These are phyloP conservation scores for Gleditsia sinensis DNA, from an alignment of 306 rosid species.

Conservation along the genomic window DNA sequence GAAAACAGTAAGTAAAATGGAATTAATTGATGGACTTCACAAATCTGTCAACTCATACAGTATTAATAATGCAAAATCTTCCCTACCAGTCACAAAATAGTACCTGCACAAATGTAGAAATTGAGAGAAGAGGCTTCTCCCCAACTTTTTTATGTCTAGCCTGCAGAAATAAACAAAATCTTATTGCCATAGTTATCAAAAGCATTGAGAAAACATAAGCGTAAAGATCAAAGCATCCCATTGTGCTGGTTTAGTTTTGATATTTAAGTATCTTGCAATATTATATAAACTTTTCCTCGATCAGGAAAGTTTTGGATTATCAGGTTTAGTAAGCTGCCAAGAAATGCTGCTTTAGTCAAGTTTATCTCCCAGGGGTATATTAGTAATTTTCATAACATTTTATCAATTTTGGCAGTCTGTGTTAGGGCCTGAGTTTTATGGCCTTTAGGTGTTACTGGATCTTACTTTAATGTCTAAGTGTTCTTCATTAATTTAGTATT, in stretches of 20 bases:
- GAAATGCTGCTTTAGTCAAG: constrained; percentile 1
- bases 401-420: not conserved
- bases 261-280: not conserved
- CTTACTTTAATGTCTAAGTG: not conserved
- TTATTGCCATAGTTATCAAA: constrained; percentile 27
- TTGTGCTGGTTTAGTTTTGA: not conserved
- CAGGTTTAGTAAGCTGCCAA: constrained; percentile 6
- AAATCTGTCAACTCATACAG: constrained; percentile 12
- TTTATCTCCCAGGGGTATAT: not conserved
- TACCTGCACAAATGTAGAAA: constrained; percentile 89
- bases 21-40: constrained; percentile 6
- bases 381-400: not conserved
- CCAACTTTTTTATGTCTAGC: constrained; percentile 96
- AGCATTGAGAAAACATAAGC: not conserved
- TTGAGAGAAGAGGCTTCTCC: constrained; percentile 96
- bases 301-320: constrained; percentile 18
- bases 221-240: constrained; percentile 2
- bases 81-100: not conserved
- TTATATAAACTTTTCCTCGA: not conserved
- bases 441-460: not conserved
- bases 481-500: not conserved
- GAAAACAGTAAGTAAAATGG: not conserved
- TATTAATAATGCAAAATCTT: constrained; percentile 21
- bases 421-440: not conserved
- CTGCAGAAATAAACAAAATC: constrained; percentile 62